A percentile compares a stretch with the other conserved stretches of the same genome.
phyloP scores from a whole-genome alignment of 23 red algal species.

The Gracilaria gracilis region DNA sequence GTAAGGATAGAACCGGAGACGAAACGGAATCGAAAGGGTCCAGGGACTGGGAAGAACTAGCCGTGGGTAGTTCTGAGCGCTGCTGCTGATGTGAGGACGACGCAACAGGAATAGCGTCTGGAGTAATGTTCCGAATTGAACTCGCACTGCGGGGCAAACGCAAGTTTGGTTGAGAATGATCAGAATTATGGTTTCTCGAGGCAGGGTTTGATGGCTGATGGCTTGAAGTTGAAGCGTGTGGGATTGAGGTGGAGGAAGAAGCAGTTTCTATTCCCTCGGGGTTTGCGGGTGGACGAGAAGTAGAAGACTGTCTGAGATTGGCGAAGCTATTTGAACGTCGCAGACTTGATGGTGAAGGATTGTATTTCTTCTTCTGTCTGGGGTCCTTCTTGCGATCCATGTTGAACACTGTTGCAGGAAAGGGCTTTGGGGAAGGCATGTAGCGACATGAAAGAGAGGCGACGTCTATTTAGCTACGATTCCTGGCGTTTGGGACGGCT shows the following conservation, averaged over 20 bases:
- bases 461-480: background rate
- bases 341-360: background rate
- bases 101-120: background rate
- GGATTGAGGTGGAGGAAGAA: background rate
- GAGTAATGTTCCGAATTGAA: background rate
- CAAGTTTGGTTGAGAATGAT: background rate
- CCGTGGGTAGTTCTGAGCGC: too few relatives aligned
- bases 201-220: background rate
- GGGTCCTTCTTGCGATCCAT: slow-evolving; percentile 16
- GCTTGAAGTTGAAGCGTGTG: background rate
- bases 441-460: background rate
- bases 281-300: background rate
- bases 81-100: background rate
- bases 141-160: background rate
- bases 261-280: background rate
- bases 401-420: background rate
- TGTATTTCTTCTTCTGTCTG: too few relatives aligned
- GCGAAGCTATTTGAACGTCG: slow-evolving; percentile 10
- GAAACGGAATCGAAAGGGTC: background rate
- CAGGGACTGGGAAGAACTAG: background rate
- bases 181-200: background rate
- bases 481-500: too few relatives aligned
- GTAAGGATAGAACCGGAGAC: slow-evolving; percentile 2
- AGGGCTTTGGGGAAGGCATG: background rate
- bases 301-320: background rate